Base-by-base conservation (phyloP, 1,284 basidiomycete genomes). In the Trametes hirsuta region DNA sequence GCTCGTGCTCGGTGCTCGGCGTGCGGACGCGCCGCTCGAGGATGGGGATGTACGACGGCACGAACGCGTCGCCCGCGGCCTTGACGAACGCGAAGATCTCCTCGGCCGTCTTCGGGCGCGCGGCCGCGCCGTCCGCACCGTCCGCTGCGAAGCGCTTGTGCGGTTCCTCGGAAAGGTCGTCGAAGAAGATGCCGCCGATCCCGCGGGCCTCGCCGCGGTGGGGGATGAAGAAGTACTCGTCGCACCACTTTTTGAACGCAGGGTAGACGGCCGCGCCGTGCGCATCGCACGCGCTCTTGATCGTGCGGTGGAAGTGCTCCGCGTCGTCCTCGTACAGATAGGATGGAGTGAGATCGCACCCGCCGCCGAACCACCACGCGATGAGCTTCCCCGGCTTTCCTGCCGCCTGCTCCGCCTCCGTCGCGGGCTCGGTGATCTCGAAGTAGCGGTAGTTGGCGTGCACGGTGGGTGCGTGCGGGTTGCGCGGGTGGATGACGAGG, bases 391-490 rank as follows among this genome's bases (percentile, higher is more conserved):
- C 62, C 30, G 62, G 58, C 24, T 58, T 61, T 55, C 79, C 73
- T 53, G 76, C 68, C 37, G 70, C 69, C 39, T 73, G 67, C 37
- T 73, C 67, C 41, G 74, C 76, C 35, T 75, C 71, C 9, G 55
- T 68, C 2, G 62, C 69, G 40, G 79, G 78, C 65, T 91, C 84
- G 14, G 86, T 87, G 66, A 95, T 84, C 77, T 98, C 97, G 74
- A 99, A 99, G 78, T 98, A 99, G 55, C 97, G 91, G 72, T 97
- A 98, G 77, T 99, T 99, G 66, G 94, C 88, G 76, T 99, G 97
- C 6, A 93, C 89, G n/a, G 95, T 97, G 1, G 94, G 93, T 14
- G 90, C 87, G 68, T 92, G 86, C 0, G 97, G 97, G 77, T 96
- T 97, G 62, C 87, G 84, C 0, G 97, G 96, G 76, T 99, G 97